Percentiles rank a stretch among this genome's conserved stretches.
These are phyloP conservation scores for Erodium texanum DNA, from an alignment of 441 rosid genomes.

Conservation along the genomic window DNA sequence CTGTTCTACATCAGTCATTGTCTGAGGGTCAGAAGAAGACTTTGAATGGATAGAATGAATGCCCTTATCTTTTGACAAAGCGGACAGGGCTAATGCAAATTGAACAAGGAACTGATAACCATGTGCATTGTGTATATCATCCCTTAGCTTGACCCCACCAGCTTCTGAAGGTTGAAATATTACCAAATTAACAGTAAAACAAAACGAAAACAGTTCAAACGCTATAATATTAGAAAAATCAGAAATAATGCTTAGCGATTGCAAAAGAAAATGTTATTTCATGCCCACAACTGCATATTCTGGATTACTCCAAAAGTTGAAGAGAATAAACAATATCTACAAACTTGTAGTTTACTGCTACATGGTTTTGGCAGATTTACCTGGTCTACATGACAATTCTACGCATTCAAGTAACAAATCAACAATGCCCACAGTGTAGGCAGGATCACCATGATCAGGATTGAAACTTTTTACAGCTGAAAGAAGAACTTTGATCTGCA, in stretches of 20 bases:
- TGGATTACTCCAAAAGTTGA: not conserved
- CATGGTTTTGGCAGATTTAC: slow-evolving; percentile 36
- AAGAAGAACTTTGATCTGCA: slow-evolving; percentile 93
- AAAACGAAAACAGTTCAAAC: slow-evolving; percentile 10
- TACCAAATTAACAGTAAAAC: slow-evolving; percentile 27
- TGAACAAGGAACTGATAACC: slow-evolving; percentile 99
- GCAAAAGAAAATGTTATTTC: not conserved
- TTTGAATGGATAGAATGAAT: slow-evolving; percentile 31
- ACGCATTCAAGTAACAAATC: slow-evolving; percentile 99
- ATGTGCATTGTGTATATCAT: slow-evolving; percentile 98
- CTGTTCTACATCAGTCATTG: slow-evolving; percentile 22
- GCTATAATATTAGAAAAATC: slow-evolving; percentile 8
- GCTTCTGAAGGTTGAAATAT: slow-evolving; percentile 66
- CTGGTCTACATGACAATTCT: slow-evolving; percentile 90
- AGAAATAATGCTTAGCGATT: not conserved
- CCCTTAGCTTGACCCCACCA: slow-evolving; percentile 88
- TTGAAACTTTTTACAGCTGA: slow-evolving; percentile 94
- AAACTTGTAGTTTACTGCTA: slow-evolving; percentile 10
- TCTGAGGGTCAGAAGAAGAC: slow-evolving; percentile 33
- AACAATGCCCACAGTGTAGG: slow-evolving; percentile 98
- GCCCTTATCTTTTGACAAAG: slow-evolving; percentile 46
- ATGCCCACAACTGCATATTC: slow-evolving; percentile 14
- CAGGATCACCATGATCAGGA: slow-evolving; percentile 85
- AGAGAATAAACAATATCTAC: slow-evolving; percentile 10
- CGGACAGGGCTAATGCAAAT: slow-evolving; percentile 78